phyloP scores from a whole-genome alignment of 768 basidiomycete species.

The Lyophyllum semitale region DNA sequence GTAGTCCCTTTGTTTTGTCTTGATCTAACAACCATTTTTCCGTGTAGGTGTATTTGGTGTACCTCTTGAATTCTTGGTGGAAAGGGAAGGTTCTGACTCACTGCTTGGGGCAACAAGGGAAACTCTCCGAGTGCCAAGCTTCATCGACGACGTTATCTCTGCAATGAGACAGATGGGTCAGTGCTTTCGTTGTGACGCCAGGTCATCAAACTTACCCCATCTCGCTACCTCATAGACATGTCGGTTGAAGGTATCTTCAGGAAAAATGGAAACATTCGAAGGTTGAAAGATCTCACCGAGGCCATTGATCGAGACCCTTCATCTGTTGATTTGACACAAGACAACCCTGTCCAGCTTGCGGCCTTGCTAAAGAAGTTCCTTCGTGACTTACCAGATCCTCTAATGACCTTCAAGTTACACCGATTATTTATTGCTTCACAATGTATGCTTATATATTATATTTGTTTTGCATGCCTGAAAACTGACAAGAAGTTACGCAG shows the following conservation, averaged over 20 bases:
- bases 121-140: slow-evolving; percentile 89
- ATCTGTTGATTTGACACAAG: slow-evolving; percentile 88
- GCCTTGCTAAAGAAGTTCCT: slow-evolving; percentile 97
- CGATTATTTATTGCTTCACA: slow-evolving; percentile 86
- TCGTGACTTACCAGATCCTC: slow-evolving; percentile 92
- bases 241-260: slow-evolving; percentile 98
- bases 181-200: slow-evolving; percentile 25
- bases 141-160: slow-evolving; percentile 96
- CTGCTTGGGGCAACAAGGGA: slow-evolving; percentile 85
- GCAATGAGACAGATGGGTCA: slow-evolving; percentile 99
- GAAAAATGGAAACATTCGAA: slow-evolving; percentile 95
- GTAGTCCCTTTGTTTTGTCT: neutral
- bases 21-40: neutral
- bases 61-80: slow-evolving; percentile 89
- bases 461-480: neutral
- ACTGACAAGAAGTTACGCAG: slow-evolving; percentile 39
- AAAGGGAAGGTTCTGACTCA: slow-evolving; percentile 95
- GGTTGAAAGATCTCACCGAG: slow-evolving; percentile 88
- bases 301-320: slow-evolving; percentile 92
- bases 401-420: slow-evolving; percentile 94
- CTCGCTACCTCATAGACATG: slow-evolving; percentile 70
- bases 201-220: slow-evolving; percentile 7
- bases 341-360: slow-evolving; percentile 96
- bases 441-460: slow-evolving; percentile 59
- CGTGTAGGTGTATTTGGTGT: slow-evolving; percentile 88